Percentiles rank a stretch among this genome's conserved stretches.
Evolutionary conservation across 2,329 filamentous ascomycete genomes (phyloP).

Genomic region (Pseudovirgaria hyperparasitica): DNA sequence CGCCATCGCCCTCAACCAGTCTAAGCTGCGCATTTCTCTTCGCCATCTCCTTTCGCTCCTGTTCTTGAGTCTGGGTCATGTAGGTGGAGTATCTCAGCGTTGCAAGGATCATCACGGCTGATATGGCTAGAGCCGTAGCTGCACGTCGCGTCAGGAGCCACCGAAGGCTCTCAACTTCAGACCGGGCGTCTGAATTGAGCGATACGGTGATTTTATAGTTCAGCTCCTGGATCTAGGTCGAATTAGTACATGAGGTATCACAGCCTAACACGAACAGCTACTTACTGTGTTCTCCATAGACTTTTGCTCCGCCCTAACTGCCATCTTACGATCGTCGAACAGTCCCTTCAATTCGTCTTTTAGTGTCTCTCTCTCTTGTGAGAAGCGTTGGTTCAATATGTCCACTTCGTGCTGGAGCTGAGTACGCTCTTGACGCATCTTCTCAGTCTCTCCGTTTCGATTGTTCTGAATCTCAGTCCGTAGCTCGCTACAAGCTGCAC

Average conservation of each 20-base stretch:
- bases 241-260: slow-evolving; percentile 6
- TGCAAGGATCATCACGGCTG: slow-evolving; percentile 32
- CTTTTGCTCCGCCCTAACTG: slow-evolving; percentile 77
- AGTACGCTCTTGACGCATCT: slow-evolving; percentile 69
- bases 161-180: slow-evolving; percentile 78
- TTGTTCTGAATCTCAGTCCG: slow-evolving; percentile 74
- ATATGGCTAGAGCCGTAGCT: slow-evolving; percentile 42
- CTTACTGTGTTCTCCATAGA: slow-evolving; percentile 65
- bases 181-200: slow-evolving; percentile 81
- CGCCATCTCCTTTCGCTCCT: slow-evolving; percentile 24
- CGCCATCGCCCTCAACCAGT: too few species aligned
- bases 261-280: slow-evolving; percentile 8
- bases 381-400: slow-evolving; percentile 71
- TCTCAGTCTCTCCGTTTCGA: slow-evolving; percentile 63
- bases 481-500: slow-evolving; percentile 84
- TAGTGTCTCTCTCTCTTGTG: slow-evolving; percentile 67
- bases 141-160: slow-evolving; percentile 68
- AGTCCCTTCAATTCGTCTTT: slow-evolving; percentile 90
- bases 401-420: slow-evolving; percentile 92
- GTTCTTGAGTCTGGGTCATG: slow-evolving; percentile 24
- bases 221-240: slow-evolving; percentile 71
- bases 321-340: slow-evolving; percentile 94
- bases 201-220: slow-evolving; percentile 92
- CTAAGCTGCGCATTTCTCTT: slow-evolving; percentile 11
- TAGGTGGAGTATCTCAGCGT: slow-evolving; percentile 28